These are phyloP conservation scores for Xerocomellus chrysenteron DNA, from an alignment of 768 basidiomycete species.

Conservation along the genomic window DNA sequence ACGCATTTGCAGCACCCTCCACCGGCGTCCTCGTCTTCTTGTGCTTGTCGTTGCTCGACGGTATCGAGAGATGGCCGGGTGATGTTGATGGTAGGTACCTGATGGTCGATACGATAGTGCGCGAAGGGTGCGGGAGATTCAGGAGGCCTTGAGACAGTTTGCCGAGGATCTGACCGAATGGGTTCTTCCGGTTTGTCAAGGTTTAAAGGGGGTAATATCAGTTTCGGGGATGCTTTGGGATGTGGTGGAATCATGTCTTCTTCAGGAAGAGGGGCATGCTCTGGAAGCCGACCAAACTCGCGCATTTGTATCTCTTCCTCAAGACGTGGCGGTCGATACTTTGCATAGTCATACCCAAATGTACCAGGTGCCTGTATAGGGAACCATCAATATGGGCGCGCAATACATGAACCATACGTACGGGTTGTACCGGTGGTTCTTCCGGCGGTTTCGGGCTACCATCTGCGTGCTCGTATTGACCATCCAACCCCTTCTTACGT, in stretches of 20 bases:
- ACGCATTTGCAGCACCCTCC: slow-evolving; percentile 77
- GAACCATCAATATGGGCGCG: slow-evolving; percentile 1
- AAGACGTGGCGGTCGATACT: slow-evolving; percentile 53
- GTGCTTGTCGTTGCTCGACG: slow-evolving; percentile 28
- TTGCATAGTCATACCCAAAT: slow-evolving; percentile 74
- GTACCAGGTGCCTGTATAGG: slow-evolving; percentile 70
- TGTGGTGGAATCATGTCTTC: not conserved
- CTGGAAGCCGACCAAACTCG: slow-evolving; percentile 56
- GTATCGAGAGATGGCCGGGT: slow-evolving; percentile 31
- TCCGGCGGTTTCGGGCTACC: slow-evolving; percentile 59
- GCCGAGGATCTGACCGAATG: slow-evolving; percentile 21
- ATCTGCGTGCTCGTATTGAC: slow-evolving; percentile 63
- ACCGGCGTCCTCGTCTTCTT: slow-evolving; percentile 45
- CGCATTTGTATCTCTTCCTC: slow-evolving; percentile 58
- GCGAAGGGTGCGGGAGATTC: slow-evolving; percentile 65
- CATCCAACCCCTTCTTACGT: slow-evolving; percentile 75
- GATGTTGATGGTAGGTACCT: slow-evolving; percentile 34
- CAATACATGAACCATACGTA: slow-evolving; percentile 35
- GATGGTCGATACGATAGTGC: slow-evolving; percentile 41
- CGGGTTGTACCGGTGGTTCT: slow-evolving; percentile 50
- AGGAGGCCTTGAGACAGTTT: slow-evolving; percentile 29
- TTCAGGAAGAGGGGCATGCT: slow-evolving; percentile 19
- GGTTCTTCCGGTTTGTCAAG: slow-evolving; percentile 33
- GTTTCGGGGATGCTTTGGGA: slow-evolving; percentile 5
- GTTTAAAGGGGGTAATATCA: slow-evolving; percentile 24